Percentiles rank a stretch among this genome's conserved stretches.
These are phyloP conservation scores for Thozetella sp. DNA, from an alignment of 495 filamentous ascomycete genomes.

Conservation along the genomic window DNA sequence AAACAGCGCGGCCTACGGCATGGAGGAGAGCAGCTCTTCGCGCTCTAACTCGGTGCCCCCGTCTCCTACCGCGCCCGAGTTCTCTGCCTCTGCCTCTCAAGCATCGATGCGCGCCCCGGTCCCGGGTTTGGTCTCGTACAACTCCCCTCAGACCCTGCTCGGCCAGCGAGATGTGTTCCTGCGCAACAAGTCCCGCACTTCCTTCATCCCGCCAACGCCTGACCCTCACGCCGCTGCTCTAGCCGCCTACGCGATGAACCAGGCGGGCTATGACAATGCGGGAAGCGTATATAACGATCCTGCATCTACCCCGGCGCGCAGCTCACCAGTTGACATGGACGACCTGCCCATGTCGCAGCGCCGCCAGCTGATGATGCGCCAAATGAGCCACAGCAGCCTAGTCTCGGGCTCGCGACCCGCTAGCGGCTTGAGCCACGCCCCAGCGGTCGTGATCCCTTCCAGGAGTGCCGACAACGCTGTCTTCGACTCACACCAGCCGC, in stretches of 20 bases:
- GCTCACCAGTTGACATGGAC: constrained; percentile 46
- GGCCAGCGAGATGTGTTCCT: constrained; percentile 62
- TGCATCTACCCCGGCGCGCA: constrained; percentile 4
- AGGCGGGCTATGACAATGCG: constrained; percentile 28
- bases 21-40: constrained; percentile 12
- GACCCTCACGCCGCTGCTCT: constrained; percentile 16
- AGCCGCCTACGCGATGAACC: constrained; percentile 14
- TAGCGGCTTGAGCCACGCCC: constrained; percentile 6
- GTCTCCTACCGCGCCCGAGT: background rate
- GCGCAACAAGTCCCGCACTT: constrained; percentile 44
- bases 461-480: constrained; percentile 23
- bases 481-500: constrained; percentile 63
- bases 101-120: background rate
- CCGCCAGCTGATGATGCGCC: constrained; percentile 52
- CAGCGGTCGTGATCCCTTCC: constrained; percentile 7
- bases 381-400: constrained; percentile 28
- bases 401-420: constrained; percentile 6
- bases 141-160: constrained; percentile 57
- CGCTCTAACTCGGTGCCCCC: background rate
- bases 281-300: constrained; percentile 31
- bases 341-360: constrained; percentile 77
- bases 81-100: background rate
- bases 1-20: constrained; percentile 1
- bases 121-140: constrained; percentile 17
- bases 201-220: constrained; percentile 22